Evolutionary conservation across 2,329 filamentous ascomycete species (phyloP), one percentile per base, ranked within the genome.

Genomic region (Pseudogymnoascus sp.): DNA sequence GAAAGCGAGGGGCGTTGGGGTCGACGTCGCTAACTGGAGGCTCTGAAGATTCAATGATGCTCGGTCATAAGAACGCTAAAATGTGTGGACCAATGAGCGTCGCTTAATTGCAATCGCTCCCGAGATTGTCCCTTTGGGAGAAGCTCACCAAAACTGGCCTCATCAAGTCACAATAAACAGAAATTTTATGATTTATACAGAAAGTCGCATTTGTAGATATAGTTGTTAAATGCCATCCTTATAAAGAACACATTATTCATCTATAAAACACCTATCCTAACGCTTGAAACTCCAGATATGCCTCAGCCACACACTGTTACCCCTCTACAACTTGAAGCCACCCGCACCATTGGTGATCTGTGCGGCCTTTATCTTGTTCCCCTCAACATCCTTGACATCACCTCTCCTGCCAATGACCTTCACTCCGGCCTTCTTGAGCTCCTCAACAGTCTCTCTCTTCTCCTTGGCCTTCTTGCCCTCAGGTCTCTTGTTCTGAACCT

Each of bases 321-420:
- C 60, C 26, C 40, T 59, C 67, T 80, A 89, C 69, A 89, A 72
- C 79, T 89, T 89, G 71, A 83, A 87, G 64, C 77, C 81, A 64
- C 83, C 81, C 59, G 70, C 73, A 64, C 84, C 84, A 60, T 80
- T 81, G 44, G 77, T 73, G n/a, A 76, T 73, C 72, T 78, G 81
- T 37, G 75, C 76, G 50, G 76, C 79, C 74, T 81, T 81, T 46
- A 88, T 82, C 78, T 90, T 88, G 71, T 89, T 91, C 31, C 93
- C 93, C 69, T 95, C 87, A 35, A 96, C 83, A 77, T 96, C 89
- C 17, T 88, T 88, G 62, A 96, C 78, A 75, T 93, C 88, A 61
- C 93, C 93, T 80, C 91, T 93, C 77, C 89, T 90, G 66, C 92
- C 93, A 77, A 97, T 95, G 65, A 97, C 84, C 81, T 89, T 93